A percentile compares a stretch with the other conserved stretches of the same genome.
These are phyloP conservation scores for Coemansia sp. DNA, from an alignment of 192 early-diverging fungal species.

Conservation along the genomic window DNA sequence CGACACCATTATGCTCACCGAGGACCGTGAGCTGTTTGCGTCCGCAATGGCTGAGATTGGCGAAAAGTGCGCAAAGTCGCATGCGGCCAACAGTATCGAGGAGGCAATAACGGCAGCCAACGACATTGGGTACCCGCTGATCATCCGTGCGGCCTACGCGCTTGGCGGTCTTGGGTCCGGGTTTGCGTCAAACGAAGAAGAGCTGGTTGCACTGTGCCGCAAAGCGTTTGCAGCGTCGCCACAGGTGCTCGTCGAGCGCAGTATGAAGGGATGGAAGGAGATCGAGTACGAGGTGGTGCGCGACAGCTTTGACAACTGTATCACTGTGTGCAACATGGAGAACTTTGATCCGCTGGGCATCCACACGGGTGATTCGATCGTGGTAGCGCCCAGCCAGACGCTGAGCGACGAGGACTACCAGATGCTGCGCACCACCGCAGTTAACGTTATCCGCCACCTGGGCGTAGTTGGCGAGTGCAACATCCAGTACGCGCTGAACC, in stretches of 20 bases:
- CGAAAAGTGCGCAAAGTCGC: conserved; percentile 89
- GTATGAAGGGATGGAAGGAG: conserved; percentile 99
- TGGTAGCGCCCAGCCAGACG: conserved; percentile 97
- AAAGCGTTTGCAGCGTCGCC: conserved; percentile 91
- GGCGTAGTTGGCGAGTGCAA: conserved; percentile 99
- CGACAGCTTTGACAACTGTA: conserved; percentile 93
- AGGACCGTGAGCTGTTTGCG: conserved; percentile 95
- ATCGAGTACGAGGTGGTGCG: conserved; percentile 98
- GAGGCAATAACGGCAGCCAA: conserved; percentile 87
- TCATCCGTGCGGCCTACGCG: conserved; percentile 93
- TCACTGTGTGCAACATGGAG: conserved; percentile 99
- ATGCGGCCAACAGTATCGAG: conserved; percentile 75
- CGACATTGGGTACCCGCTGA: conserved; percentile 91
- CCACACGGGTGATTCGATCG: conserved; percentile 99
- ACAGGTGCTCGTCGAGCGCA: conserved; percentile 91
- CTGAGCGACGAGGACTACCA: conserved; percentile 97
- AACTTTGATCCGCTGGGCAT: conserved; percentile 99
- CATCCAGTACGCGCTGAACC: conserved; percentile 98
- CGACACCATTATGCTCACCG: conserved; percentile 92
- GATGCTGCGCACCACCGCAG: conserved; percentile 95
- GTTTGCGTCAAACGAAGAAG: conserved; percentile 87
- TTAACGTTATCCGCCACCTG: conserved; percentile 95
- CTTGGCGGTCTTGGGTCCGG: conserved; percentile 97
- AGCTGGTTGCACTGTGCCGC: conserved; percentile 75
- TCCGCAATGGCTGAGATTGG: conserved; percentile 81